Evolutionary conservation across 257 asterid species (phyloP).

Genomic region (Solanum tarapatanum): DNA sequence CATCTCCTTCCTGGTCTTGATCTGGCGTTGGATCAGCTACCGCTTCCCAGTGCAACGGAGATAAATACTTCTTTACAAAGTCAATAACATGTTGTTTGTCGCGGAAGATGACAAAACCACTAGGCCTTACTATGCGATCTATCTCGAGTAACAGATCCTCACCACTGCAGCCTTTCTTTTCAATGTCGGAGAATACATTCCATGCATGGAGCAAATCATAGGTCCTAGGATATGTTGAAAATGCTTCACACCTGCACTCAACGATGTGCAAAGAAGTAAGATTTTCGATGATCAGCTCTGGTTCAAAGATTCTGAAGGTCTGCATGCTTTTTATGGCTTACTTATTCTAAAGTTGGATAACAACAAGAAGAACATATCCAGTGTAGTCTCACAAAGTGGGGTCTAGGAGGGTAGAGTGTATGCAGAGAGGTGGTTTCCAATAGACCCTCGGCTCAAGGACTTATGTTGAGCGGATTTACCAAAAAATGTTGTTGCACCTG

Average conservation of each 20-base stretch:
- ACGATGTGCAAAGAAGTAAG: neutral
- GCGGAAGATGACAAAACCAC: slow-evolving; percentile 63
- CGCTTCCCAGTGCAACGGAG: slow-evolving; percentile 88
- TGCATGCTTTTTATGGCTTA: neutral
- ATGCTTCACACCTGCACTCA: slow-evolving; percentile 79
- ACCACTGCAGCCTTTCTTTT: slow-evolving; percentile 88
- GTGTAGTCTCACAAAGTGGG: neutral
- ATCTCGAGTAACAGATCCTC: slow-evolving; percentile 88
- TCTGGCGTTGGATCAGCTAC: slow-evolving; percentile 41
- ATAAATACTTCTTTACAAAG: slow-evolving; percentile 62
- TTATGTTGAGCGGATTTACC: neutral
- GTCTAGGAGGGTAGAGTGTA: neutral
- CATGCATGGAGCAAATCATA: slow-evolving; percentile 89
- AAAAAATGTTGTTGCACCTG: neutral
- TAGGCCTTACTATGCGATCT: slow-evolving; percentile 90
- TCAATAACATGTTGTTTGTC: slow-evolving; percentile 70
- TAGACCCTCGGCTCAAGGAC: neutral
- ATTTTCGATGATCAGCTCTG: neutral
- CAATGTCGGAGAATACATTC: slow-evolving; percentile 76
- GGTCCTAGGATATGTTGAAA: slow-evolving; percentile 90
- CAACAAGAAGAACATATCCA: accelerated
- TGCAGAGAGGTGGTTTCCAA: neutral
- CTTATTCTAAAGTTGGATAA: neutral
- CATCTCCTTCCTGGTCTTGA: slow-evolving; percentile 55
- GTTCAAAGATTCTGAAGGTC: neutral